These are phyloP conservation scores for Xanthoconium separans DNA, from an alignment of 1,284 basidiomycete species.

Conservation along the genomic window DNA sequence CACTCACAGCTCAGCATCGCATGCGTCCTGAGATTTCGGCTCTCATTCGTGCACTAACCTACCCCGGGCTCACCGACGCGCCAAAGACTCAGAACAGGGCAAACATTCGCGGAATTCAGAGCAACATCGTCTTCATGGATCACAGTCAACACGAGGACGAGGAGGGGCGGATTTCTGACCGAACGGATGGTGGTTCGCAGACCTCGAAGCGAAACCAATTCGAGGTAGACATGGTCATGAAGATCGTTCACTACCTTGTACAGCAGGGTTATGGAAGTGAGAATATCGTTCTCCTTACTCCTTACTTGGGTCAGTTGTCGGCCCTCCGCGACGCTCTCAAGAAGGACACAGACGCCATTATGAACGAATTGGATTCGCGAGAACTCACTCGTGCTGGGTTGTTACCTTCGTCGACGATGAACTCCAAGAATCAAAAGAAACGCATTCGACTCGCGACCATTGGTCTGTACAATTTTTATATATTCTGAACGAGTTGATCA, in stretches of 20 bases:
- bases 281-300: constrained; percentile 61
- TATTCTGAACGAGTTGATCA: background rate
- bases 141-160: constrained; percentile 56
- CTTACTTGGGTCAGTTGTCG: constrained; percentile 62
- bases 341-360: constrained; percentile 52
- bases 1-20: constrained; percentile 57
- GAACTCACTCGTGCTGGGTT: constrained; percentile 19
- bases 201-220: constrained; percentile 60
- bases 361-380: constrained; percentile 58
- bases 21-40: constrained; percentile 70
- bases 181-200: constrained; percentile 42
- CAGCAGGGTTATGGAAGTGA: constrained; percentile 66
- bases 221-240: constrained; percentile 61
- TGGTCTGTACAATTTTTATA: constrained; percentile 35
- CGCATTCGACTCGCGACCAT: constrained; percentile 57
- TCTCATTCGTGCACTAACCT: constrained; percentile 59
- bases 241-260: constrained; percentile 60
- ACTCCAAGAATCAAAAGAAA: constrained; percentile 35
- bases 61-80: constrained; percentile 61
- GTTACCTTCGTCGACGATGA: constrained; percentile 30
- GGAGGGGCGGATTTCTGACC: constrained; percentile 39
- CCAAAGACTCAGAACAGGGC: constrained; percentile 46
- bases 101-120: constrained; percentile 49
- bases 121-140: constrained; percentile 61
- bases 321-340: constrained; percentile 45